Percentiles rank a stretch among this genome's conserved stretches.
Conservation (phyloP, 257 asterid species). For the Rubia yunnanensis region DNA sequence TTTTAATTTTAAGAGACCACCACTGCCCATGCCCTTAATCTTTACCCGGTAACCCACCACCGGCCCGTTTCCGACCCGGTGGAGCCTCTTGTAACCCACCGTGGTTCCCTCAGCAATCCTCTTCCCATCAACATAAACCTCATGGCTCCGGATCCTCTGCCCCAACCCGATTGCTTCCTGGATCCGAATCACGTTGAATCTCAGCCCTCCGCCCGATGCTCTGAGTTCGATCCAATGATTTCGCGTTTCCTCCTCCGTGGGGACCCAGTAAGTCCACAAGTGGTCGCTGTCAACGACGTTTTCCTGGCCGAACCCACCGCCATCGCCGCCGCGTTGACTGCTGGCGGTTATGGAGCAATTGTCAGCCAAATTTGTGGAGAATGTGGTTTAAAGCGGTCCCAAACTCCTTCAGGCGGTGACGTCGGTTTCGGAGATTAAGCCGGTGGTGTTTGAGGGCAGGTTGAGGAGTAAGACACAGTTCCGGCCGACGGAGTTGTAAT, state of each 20-base stretch:
- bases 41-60: constrained; percentile 32
- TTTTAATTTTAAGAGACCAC: too few species aligned
- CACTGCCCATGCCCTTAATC: too few species aligned
- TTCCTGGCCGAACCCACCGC: constrained; percentile 45
- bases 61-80: constrained; percentile 49
- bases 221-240: constrained; percentile 62
- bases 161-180: constrained; percentile 95
- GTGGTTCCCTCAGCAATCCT: constrained; percentile 58
- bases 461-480: constrained; percentile 76
- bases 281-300: constrained; percentile 63
- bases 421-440: constrained; percentile 59
- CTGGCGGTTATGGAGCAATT: constrained; percentile 39
- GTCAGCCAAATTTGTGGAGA: constrained; percentile 42
- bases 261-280: constrained; percentile 89
- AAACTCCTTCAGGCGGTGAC: constrained; percentile 49
- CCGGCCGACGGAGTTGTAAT: constrained; percentile 90
- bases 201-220: constrained; percentile 23
- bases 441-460: constrained; percentile 78
- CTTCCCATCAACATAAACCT: constrained; percentile 45
- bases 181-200: constrained; percentile 67
- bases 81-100: constrained; percentile 79
- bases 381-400: constrained; percentile 50
- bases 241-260: constrained; percentile 31
- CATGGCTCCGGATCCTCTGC: constrained; percentile 56
- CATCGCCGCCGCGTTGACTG: constrained; percentile 59